Conservation (phyloP, 306 rosid genomes). For the Cucurbita maxima region DNA sequence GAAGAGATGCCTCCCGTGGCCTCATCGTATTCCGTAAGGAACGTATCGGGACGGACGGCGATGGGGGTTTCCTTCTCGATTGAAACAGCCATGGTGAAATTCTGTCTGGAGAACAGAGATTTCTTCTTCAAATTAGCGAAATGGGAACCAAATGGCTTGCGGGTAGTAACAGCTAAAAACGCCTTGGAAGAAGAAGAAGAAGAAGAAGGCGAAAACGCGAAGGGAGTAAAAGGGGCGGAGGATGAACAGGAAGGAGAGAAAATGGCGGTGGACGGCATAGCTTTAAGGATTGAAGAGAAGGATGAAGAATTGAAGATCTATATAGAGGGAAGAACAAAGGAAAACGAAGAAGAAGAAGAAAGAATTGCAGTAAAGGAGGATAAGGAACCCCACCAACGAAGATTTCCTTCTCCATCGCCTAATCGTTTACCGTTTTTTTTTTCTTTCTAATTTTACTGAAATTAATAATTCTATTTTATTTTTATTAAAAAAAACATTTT, state of each 20-base stretch:
- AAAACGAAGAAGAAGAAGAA: background rate
- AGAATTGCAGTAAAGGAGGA: constrained; percentile 3
- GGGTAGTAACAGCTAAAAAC: background rate
- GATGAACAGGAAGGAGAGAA: constrained; percentile 21
- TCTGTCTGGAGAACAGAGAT: background rate
- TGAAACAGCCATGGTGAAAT: constrained; percentile 23
- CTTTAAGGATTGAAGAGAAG: background rate
- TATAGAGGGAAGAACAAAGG: background rate
- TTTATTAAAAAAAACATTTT: too few species aligned
- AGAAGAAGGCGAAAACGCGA: constrained; percentile 7
- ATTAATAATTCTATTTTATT: too few species aligned
- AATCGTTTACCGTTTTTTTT: background rate
- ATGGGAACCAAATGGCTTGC: background rate
- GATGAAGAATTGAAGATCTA: background rate
- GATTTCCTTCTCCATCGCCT: background rate
- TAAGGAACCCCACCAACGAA: background rate
- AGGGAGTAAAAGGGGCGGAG: constrained; percentile 16
- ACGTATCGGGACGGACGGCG: constrained; percentile 56
- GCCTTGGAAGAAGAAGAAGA: background rate
- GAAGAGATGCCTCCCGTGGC: constrained; percentile 14
- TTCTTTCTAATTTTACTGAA: too few species aligned
- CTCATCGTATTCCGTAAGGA: constrained; percentile 45
- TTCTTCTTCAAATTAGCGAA: background rate
- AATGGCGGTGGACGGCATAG: constrained; percentile 19
- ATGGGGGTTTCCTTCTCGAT: constrained; percentile 84